Conservation (phyloP, 441 rosid genomes). For the Arabidopsis hybrid region DNA sequence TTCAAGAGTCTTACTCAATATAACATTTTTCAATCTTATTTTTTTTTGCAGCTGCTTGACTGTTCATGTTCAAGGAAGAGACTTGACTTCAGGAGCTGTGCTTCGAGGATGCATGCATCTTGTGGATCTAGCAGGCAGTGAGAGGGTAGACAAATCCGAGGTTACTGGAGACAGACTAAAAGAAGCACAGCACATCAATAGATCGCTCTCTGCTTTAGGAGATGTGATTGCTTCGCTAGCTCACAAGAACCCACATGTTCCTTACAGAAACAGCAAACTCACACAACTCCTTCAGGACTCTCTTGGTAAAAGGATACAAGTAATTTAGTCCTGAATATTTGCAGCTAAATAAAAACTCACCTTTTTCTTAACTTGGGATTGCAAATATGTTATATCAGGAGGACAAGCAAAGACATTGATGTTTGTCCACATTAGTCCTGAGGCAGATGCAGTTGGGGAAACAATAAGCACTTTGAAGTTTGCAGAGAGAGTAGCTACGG, state of each 20-base stretch:
- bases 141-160: constrained; percentile 88
- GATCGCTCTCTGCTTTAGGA: constrained; percentile 90
- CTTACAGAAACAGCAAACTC: constrained; percentile 91
- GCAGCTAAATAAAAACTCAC: constrained; percentile 13
- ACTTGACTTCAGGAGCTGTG: constrained; percentile 70
- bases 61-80: constrained; percentile 87
- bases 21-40: constrained; percentile 9
- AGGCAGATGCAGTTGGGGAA: constrained; percentile 77
- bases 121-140: constrained; percentile 95
- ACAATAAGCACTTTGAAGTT: constrained; percentile 90
- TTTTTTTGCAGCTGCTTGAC: constrained; percentile 77
- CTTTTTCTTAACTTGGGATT: constrained; percentile 21
- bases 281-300: constrained; percentile 93
- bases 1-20: neutral
- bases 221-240: constrained; percentile 95
- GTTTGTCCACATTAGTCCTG: constrained; percentile 95
- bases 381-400: constrained; percentile 53
- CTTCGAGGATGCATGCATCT: constrained; percentile 91
- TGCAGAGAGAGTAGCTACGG: constrained; percentile 92
- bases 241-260: constrained; percentile 87
- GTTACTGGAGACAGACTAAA: constrained; percentile 87
- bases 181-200: constrained; percentile 90
- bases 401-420: constrained; percentile 94
- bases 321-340: neutral
- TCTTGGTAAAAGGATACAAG: constrained; percentile 60